These are phyloP conservation scores for Drechslera avenae DNA, from an alignment of 2,329 filamentous ascomycete species.

Conservation along the genomic window DNA sequence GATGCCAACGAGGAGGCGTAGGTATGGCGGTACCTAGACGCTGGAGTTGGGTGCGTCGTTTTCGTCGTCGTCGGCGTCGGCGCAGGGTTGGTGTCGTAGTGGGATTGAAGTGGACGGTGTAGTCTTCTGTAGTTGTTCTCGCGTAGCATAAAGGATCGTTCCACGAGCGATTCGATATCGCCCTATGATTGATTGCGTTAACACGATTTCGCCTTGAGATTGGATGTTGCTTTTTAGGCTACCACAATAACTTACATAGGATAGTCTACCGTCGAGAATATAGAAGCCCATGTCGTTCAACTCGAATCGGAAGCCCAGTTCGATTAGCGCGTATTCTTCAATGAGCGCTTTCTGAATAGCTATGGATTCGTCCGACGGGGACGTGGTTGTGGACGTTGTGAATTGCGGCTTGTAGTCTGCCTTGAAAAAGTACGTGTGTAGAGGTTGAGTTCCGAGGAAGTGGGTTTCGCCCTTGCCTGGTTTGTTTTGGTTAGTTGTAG, in stretches of 20 bases:
- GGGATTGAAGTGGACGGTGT: constrained; percentile 2
- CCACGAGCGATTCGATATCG: constrained; percentile 1
- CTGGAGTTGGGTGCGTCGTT: too few species aligned
- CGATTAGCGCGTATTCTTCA: constrained; percentile 2
- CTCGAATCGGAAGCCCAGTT: not conserved
- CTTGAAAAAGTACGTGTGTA: constrained; percentile 31
- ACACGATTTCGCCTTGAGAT: too few species aligned
- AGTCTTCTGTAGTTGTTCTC: constrained; percentile 1
- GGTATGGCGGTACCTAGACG: not conserved
- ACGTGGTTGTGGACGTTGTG: not conserved
- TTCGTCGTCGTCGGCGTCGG: not conserved
- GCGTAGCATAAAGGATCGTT: not conserved
- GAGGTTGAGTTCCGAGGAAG: constrained; percentile 25
- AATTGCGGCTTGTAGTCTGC: constrained; percentile 29
- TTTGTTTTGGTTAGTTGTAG: not conserved
- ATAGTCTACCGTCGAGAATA: not conserved
- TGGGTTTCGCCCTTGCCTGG: constrained; percentile 21
- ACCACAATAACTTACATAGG: too few species aligned
- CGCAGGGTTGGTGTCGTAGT: not conserved
- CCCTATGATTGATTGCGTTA: not conserved
- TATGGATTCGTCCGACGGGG: not conserved
- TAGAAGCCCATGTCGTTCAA: not conserved
- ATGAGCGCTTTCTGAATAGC: constrained; percentile 2
- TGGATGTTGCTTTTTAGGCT: too few species aligned
- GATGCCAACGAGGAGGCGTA: not conserved